Conservation (phyloP, 331 rosid genomes). For the Phaseolus coccineus region DNA sequence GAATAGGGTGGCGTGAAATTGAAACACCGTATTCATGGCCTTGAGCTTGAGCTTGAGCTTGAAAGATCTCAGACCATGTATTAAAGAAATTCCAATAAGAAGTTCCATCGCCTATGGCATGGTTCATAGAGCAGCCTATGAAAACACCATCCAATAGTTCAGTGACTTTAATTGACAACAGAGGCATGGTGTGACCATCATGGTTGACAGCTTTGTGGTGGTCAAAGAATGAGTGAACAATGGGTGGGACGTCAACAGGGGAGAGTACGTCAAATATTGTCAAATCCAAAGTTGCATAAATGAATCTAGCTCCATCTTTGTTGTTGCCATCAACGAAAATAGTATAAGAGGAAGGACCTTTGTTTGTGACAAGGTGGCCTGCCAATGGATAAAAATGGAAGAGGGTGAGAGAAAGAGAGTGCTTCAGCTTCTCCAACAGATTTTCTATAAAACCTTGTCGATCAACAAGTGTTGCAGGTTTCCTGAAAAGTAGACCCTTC, state of each 20-base stretch:
- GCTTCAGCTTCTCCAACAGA: background rate
- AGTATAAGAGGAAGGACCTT: background rate
- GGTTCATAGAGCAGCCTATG: constrained; percentile 69
- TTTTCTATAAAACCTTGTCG: background rate
- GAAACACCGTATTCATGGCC: background rate
- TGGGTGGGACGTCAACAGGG: constrained; percentile 56
- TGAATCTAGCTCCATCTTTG: constrained; percentile 60
- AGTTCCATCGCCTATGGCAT: constrained; percentile 58
- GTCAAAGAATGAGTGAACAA: constrained; percentile 61
- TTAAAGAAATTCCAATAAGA: constrained; percentile 71
- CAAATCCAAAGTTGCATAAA: constrained; percentile 53
- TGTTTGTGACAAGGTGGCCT: background rate
- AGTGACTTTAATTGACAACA: constrained; percentile 61
- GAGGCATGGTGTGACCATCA: constrained; percentile 58
- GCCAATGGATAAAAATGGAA: background rate
- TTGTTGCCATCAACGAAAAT: constrained; percentile 56
- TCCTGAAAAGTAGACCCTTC: constrained; percentile 3
- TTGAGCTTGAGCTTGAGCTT: background rate
- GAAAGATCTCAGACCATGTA: constrained; percentile 62
- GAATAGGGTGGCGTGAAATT: constrained; percentile 53
- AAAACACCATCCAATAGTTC: constrained; percentile 66
- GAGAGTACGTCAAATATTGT: constrained; percentile 58
- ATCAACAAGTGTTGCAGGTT: background rate
- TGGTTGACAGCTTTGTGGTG: constrained; percentile 59
- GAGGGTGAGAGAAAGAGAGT: background rate